Evolutionary conservation across 1,284 basidiomycete genomes (phyloP), one percentile per base, ranked within the genome.

Genomic region (Mrakiaceae sp.): DNA sequence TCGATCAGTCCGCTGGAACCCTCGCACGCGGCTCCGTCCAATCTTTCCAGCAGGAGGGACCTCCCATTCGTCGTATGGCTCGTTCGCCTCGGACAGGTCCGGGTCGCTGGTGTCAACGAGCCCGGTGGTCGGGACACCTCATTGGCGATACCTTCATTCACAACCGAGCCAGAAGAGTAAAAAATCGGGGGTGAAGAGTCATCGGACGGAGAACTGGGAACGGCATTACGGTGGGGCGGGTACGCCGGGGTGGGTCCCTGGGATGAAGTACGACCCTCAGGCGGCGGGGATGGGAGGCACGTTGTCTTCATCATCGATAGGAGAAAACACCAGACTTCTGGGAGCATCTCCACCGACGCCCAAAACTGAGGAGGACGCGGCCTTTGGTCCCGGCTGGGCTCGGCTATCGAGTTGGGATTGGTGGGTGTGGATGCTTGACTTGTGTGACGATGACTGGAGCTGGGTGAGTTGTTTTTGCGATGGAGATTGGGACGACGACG

Each of bases 21-120:
- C 60, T 51, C 60, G 60, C 4, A 62, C 60, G 7, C 52, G 52
- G 3, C 60, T 62, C 42, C 60, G 60, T 46, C 57, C 57, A 2
- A 27, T 27, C 27, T 27, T 27, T 27, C 27, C 27, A 27, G 27
- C 27, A 27, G 27, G 27, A 27, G 27, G 27, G 27, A 27, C 27
- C 27, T 27, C 27, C 27, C 27, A 27, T 27, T 11, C 43, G 14
- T 53, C 60, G 3, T 55, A 43, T 52, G 50, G 50, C 5, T 55
- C 52, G 50, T 62, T 44, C 53, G 9, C 60, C 2, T 62, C 60
- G 10, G 60, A 62, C n/a, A 40, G 60, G 27, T 54, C 51, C 14
- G 60, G 60, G 3, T 50, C 52, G 39, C 60, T 62, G 6, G 51
- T 54, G 4, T 55, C 53, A 42, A 46, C 49, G 3, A 54, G 51